A percentile compares a stretch with the other conserved stretches of the same genome.
phyloP scores from a whole-genome alignment of 306 rosid genomes.

The Pachyrhizus erosus region DNA sequence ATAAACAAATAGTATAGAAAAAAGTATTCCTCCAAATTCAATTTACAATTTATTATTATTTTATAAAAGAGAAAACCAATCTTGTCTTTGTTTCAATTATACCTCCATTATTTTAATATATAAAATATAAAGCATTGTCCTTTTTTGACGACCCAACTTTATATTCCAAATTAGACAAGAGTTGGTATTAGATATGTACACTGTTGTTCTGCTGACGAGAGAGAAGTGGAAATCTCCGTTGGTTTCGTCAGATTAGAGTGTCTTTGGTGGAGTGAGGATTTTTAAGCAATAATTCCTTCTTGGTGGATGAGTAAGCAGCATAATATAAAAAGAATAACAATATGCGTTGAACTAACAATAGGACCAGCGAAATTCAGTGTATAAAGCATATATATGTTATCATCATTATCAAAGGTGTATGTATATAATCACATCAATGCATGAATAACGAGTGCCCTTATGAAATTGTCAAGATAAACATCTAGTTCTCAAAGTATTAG shows the following conservation, averaged over 20 bases:
- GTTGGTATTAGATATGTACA: constrained; percentile 4
- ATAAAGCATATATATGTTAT: not conserved
- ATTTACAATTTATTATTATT: not conserved
- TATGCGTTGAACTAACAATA: constrained; percentile 10
- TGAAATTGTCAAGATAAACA: constrained; percentile 9
- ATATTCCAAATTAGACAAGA: constrained; percentile 44
- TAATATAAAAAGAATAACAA: not conserved
- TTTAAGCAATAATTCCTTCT: constrained; percentile 25
- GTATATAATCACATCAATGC: not conserved
- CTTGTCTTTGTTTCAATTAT: not conserved
- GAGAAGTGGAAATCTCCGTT: constrained; percentile 51
- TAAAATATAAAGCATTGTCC: constrained; percentile 12
- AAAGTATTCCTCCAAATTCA: not conserved
- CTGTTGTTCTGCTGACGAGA: not conserved
- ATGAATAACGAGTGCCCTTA: not conserved
- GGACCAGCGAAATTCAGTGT: constrained; percentile 17
- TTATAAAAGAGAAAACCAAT: not conserved
- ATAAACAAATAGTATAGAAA: not conserved
- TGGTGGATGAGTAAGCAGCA: constrained; percentile 57
- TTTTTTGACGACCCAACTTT: constrained; percentile 42
- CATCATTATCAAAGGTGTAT: not conserved
- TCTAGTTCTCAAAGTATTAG: not conserved
- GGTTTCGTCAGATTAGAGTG: constrained; percentile 49
- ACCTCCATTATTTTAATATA: not conserved
- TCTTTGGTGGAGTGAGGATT: constrained; percentile 41